These are phyloP conservation scores for Medicago lupulina DNA, from an alignment of 306 rosid species.

Conservation along the genomic window DNA sequence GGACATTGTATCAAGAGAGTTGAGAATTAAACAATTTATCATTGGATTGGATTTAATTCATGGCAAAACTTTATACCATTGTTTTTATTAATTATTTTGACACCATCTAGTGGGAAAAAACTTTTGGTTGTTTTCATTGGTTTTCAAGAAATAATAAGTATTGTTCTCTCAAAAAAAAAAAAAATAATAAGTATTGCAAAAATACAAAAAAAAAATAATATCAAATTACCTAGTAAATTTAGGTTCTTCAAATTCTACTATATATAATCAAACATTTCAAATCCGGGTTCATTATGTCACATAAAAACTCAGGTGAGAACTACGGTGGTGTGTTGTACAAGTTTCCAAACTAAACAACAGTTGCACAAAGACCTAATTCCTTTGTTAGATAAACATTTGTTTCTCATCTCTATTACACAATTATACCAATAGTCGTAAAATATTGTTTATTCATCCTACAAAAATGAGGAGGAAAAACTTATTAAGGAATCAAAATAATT, in stretches of 20 bases:
- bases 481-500: not conserved
- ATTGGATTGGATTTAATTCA: too few species aligned
- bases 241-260: not conserved
- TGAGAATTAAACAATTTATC: too few species aligned
- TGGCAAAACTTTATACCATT: too few species aligned
- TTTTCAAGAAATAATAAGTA: too few species aligned
- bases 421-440: not conserved
- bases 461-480: not conserved
- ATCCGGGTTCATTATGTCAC: not conserved
- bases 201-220: too few species aligned
- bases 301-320: not conserved
- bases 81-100: too few species aligned
- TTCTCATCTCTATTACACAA: not conserved
- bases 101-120: too few species aligned
- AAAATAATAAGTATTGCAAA: too few species aligned
- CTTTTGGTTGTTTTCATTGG: too few species aligned
- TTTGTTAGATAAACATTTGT: not conserved
- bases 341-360: not conserved
- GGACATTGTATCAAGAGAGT: too few species aligned
- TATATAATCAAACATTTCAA: not conserved
- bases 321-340: not conserved
- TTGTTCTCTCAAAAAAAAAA: too few species aligned
- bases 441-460: constrained; percentile 2
- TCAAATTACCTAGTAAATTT: too few species aligned
- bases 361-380: not conserved